Percentiles rank a stretch among this genome's conserved stretches.
Conservation (phyloP, 805 yeast genomes). For the Metschnikowia noctiluminum region DNA sequence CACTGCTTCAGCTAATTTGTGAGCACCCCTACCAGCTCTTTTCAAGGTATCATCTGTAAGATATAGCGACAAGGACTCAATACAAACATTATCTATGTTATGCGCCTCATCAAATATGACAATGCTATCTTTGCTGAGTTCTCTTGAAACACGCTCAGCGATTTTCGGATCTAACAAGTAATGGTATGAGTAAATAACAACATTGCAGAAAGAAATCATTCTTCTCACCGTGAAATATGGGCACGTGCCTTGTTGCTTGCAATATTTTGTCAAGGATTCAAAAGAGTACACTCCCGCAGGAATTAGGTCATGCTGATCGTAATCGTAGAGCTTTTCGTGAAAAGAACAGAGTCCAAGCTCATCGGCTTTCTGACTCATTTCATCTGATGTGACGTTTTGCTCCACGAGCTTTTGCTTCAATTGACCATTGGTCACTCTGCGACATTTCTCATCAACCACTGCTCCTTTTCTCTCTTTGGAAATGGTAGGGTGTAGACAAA, state of each 20-base stretch:
- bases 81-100: constrained; percentile 97
- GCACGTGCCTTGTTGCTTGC: constrained; percentile 78
- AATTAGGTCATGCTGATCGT: constrained; percentile 83
- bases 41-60: constrained; percentile 86
- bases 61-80: constrained; percentile 89
- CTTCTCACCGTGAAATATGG: constrained; percentile 98
- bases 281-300: constrained; percentile 96
- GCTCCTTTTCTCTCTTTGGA: constrained; percentile 86
- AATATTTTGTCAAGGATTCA: constrained; percentile 73
- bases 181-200: constrained; percentile 94
- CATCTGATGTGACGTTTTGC: constrained; percentile 43
- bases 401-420: constrained; percentile 61
- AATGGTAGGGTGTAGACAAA: constrained; percentile 87
- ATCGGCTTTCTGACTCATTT: constrained; percentile 43
- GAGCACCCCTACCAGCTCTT: constrained; percentile 84
- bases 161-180: constrained; percentile 95
- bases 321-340: constrained; percentile 84
- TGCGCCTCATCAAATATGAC: constrained; percentile 98
- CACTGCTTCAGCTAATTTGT: constrained; percentile 72
- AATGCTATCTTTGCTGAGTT: constrained; percentile 86
- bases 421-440: constrained; percentile 91
- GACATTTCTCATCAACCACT: constrained; percentile 93
- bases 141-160: constrained; percentile 91
- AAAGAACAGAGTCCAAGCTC: constrained; percentile 61
- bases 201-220: constrained; percentile 92